Conservation (phyloP, 2,329 filamentous ascomycete genomes). For the Macrophomina phaseolina region DNA sequence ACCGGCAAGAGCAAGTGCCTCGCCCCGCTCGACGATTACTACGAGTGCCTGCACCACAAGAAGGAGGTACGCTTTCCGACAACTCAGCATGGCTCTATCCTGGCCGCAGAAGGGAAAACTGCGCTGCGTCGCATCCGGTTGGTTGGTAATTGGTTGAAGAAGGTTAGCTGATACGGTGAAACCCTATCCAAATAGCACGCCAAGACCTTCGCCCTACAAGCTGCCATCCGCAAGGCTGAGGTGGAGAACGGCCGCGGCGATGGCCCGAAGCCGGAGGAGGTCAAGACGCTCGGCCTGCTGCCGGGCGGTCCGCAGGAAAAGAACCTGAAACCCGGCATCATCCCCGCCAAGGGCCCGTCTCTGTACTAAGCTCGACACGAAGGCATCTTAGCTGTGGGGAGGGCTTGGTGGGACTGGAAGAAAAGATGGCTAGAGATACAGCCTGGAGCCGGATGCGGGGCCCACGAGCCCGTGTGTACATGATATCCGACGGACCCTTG, state of each 20-base stretch:
- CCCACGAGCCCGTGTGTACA: slow-evolving; percentile 5
- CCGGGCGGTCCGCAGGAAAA: slow-evolving; percentile 78
- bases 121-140: neutral
- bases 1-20: slow-evolving; percentile 89
- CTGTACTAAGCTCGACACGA: neutral
- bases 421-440: slow-evolving; percentile 5
- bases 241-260: slow-evolving; percentile 77
- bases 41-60: slow-evolving; percentile 97
- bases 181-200: slow-evolving; percentile 64
- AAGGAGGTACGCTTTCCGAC: slow-evolving; percentile 80
- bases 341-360: slow-evolving; percentile 17
- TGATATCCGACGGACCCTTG: slow-evolving; percentile 24
- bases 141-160: neutral
- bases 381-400: neutral
- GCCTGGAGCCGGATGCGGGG: neutral
- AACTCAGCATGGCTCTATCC: slow-evolving; percentile 27
- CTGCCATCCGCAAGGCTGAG: slow-evolving; percentile 79
- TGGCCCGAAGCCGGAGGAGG: slow-evolving; percentile 81
- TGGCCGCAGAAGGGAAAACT: slow-evolving; percentile 23
- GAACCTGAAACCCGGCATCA: slow-evolving; percentile 46
- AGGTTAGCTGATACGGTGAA: neutral
- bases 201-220: slow-evolving; percentile 78
- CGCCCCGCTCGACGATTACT: slow-evolving; percentile 91
- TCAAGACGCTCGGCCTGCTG: slow-evolving; percentile 83
- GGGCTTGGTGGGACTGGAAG: neutral